Evolutionary conservation across 2,329 filamentous ascomycete species (phyloP), one percentile per base, ranked within the genome.

Genomic region (Epichloe gansuensis): DNA sequence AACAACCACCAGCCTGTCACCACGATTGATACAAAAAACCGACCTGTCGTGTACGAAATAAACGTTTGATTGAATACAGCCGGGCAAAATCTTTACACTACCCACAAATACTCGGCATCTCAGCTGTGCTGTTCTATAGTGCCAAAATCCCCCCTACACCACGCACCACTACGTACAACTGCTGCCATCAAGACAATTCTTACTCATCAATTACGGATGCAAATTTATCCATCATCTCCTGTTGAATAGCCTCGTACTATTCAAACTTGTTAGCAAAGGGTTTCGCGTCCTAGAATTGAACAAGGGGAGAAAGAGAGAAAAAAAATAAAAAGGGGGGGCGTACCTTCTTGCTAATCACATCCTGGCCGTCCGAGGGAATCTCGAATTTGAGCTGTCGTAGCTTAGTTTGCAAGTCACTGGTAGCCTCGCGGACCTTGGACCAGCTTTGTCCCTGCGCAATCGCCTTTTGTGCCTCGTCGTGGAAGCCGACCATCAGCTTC

Each of bases 401-500:
- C 65, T 89, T 77, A 55, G 74, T 79, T 74, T 96, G 90, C 60
- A 97, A 82, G 25, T 96, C 91, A 53, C 78, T 75, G 12, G 93
- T 98, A 36, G 87, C 82, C 63, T 98, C 93, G 60, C 91, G 83
- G 51, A 98, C 85, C 80, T 95, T 96, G 66, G 76, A 74, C 93
- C 93, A 98, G 71, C 75, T 85, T 71, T 91, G 86, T 55, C 93
- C 93, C 69, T 95, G 89, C 5, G 86, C 78, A 65, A 98, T 80
- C 6, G 89, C 89, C 80, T 96, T 97, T 69, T 97, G 91, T 25
- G 89, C 84, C 75, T 98, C 93, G 64, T 98, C 94, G 68, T 96
- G 89, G 80, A 91, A 98, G 53, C 85, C 87, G 77, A 98, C 87
- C 83, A 98, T 97, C 58, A 89, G 85, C 80, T 95, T 96, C 93